These are phyloP conservation scores for Trametes hirsuta DNA, from an alignment of 1,284 basidiomycete species.

Conservation along the genomic window DNA sequence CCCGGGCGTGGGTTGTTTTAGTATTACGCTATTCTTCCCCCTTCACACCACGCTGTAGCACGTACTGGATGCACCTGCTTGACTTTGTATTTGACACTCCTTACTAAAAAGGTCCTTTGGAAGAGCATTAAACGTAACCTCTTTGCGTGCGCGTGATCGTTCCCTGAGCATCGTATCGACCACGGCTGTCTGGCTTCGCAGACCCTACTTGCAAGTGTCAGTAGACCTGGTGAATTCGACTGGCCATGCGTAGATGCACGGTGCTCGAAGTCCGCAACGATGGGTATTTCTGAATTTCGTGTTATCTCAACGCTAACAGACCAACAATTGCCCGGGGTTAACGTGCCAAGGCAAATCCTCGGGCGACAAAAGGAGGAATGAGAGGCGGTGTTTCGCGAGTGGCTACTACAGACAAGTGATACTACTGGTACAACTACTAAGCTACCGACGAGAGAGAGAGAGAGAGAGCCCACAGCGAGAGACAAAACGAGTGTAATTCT, in stretches of 20 bases:
- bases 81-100: conserved; percentile 26
- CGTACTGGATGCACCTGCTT: conserved; percentile 25
- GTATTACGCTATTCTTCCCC: conserved; percentile 11
- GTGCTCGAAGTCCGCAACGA: too few species aligned
- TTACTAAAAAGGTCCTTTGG: conserved; percentile 11
- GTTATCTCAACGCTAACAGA: too few species aligned
- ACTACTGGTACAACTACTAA: conserved; percentile 7
- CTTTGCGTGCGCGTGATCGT: background rate
- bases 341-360: too few species aligned
- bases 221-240: too few species aligned
- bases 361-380: background rate
- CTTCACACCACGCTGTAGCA: conserved; percentile 15
- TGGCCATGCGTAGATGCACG: too few species aligned
- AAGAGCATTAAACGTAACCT: conserved; percentile 14
- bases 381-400: conserved; percentile 4
- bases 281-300: background rate
- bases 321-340: too few species aligned
- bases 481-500: conserved; percentile 2
- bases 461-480: conserved; percentile 7
- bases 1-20: conserved; percentile 6
- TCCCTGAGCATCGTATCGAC: background rate
- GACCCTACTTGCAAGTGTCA: too few species aligned
- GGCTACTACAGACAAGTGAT: conserved; percentile 1
- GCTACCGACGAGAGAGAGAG: conserved; percentile 6
- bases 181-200: too few species aligned